A percentile compares a stretch with the other conserved stretches of the same genome.
Evolutionary conservation across 2,329 filamentous ascomycete genomes (phyloP).

Genomic region (Intubia oerlemansii): DNA sequence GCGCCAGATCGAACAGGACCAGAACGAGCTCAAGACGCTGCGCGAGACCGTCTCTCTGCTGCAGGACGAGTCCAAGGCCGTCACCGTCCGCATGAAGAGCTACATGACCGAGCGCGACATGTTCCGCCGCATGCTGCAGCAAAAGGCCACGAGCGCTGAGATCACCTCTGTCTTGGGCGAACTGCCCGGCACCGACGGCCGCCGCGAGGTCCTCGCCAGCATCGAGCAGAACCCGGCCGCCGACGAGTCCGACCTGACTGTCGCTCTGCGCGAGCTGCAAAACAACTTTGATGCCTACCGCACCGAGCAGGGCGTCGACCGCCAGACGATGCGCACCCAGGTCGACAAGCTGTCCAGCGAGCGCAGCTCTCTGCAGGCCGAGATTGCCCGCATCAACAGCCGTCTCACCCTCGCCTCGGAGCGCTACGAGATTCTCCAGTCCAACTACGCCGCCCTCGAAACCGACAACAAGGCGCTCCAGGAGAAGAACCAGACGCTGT

Average conservation of each 20-base stretch:
- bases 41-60: slow-evolving; percentile 18
- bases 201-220: slow-evolving; percentile 31
- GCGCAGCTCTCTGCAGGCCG: slow-evolving; percentile 62
- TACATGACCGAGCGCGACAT: slow-evolving; percentile 94
- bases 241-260: slow-evolving; percentile 46
- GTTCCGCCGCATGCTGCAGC: slow-evolving; percentile 84
- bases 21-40: slow-evolving; percentile 46
- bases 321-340: slow-evolving; percentile 66
- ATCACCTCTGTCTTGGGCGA: slow-evolving; percentile 44
- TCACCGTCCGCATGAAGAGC: slow-evolving; percentile 69
- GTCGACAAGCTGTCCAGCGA: slow-evolving; percentile 62
- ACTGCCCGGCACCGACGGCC: slow-evolving; percentile 43
- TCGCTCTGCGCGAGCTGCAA: slow-evolving; percentile 71
- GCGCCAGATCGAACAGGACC: slow-evolving; percentile 38
- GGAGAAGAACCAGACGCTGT: slow-evolving; percentile 54
- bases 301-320: slow-evolving; percentile 64
- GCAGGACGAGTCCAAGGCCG: slow-evolving; percentile 66
- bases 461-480: slow-evolving; percentile 72
- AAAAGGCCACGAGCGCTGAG: slow-evolving; percentile 38
- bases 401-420: slow-evolving; percentile 66
- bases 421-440: slow-evolving; percentile 73
- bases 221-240: slow-evolving; percentile 27
- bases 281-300: slow-evolving; percentile 77
- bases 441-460: slow-evolving; percentile 68
- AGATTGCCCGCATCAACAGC: slow-evolving; percentile 59